Percentiles rank a stretch among this genome's conserved stretches.
Conservation (phyloP, 257 asterid species). For the Solanum lycopersicoides region DNA sequence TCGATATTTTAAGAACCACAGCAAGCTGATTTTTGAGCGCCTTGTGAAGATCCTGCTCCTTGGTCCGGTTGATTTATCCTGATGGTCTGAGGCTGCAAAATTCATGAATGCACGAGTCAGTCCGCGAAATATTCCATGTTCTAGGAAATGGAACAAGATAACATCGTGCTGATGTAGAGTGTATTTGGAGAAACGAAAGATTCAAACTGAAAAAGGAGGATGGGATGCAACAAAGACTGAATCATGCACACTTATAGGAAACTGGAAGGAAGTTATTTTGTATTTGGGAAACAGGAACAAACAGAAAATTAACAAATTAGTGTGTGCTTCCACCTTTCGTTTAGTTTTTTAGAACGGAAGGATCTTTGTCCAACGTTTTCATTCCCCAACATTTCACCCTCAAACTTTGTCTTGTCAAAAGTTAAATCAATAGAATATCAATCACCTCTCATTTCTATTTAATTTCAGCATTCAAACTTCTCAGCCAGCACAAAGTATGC, state of each 20-base stretch:
- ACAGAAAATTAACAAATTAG: neutral
- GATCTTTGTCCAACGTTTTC: neutral
- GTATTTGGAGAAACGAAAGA: neutral
- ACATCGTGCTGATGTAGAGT: neutral
- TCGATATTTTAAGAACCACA: conserved; percentile 52
- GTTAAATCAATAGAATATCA: neutral
- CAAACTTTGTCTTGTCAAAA: neutral
- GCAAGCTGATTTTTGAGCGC: conserved; percentile 73
- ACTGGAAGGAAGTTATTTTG: neutral
- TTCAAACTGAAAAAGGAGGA: neutral
- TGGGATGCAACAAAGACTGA: neutral
- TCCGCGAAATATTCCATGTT: neutral
- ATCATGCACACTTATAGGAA: neutral
- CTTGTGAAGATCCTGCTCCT: conserved; percentile 38
- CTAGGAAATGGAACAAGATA: neutral
- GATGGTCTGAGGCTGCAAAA: conserved; percentile 64
- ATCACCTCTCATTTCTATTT: neutral
- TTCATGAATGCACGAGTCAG: conserved; percentile 5
- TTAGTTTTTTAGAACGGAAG: neutral
- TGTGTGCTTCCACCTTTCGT: neutral
- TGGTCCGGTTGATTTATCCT: conserved; percentile 66
- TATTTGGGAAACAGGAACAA: neutral
- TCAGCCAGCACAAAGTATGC: neutral
- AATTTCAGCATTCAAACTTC: neutral
- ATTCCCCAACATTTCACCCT: neutral